These are phyloP conservation scores for Nidularia sp. DNA, from an alignment of 768 basidiomycete species.

Conservation along the genomic window DNA sequence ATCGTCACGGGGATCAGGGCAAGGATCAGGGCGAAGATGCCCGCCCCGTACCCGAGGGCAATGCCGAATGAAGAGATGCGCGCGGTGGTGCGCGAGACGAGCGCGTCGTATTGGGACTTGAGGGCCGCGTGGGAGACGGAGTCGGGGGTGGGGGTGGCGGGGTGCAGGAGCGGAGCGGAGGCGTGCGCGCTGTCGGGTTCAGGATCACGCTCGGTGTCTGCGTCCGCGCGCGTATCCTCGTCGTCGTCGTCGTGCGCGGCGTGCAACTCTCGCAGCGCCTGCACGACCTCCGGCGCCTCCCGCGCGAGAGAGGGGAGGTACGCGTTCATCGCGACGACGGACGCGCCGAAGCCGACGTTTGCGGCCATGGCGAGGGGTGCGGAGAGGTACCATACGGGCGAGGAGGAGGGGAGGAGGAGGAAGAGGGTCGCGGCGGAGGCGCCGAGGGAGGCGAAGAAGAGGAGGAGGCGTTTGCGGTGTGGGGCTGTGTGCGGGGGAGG, in stretches of 20 bases:
- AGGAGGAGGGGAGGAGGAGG: constrained; percentile 68
- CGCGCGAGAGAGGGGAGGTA: constrained; percentile 77
- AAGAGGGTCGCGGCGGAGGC: constrained; percentile 66
- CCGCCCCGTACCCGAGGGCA: constrained; percentile 81
- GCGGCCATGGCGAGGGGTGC: constrained; percentile 71
- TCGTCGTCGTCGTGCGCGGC: constrained; percentile 9
- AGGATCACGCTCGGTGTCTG: constrained; percentile 19
- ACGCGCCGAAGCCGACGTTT: constrained; percentile 85
- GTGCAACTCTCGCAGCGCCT: constrained; percentile 29
- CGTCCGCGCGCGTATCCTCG: constrained; percentile 11
- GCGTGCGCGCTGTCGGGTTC: constrained; percentile 34
- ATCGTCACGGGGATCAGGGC: constrained; percentile 74
- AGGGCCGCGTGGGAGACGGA: constrained; percentile 5
- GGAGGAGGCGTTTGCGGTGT: constrained; percentile 74
- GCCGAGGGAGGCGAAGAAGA: constrained; percentile 71
- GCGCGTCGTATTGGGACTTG: constrained; percentile 43
- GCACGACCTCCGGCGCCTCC: constrained; percentile 55
- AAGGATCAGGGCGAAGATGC: constrained; percentile 71
- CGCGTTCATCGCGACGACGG: constrained; percentile 85
- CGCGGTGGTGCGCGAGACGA: constrained; percentile 70
- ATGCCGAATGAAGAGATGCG: constrained; percentile 84
- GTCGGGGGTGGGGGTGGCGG: neutral
- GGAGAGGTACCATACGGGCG: constrained; percentile 63
- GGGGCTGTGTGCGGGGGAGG: constrained; percentile 31
- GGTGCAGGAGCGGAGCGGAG: constrained; percentile 3